Base-by-base conservation (phyloP, 352 stramenopile genomes). In the Thalassiosira delicatula region DNA sequence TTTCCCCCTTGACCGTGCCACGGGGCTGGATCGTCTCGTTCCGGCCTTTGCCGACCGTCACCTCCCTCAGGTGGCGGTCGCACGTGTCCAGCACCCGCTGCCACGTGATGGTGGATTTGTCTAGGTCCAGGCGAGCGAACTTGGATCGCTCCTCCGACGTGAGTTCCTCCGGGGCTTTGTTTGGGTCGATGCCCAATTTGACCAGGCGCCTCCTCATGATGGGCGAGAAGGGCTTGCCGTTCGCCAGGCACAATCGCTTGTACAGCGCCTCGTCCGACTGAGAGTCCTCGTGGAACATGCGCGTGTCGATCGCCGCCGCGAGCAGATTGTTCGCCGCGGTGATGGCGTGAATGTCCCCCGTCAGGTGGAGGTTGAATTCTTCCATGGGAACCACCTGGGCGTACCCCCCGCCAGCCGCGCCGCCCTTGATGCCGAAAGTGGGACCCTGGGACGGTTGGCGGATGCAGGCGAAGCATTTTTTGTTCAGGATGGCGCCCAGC, bases 281-380 rank as follows among this genome's bases (percentile, higher is more conserved):
- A 27, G 89, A 92, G 27, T 82, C 93, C 87, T 99, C 97, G 82
- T 99, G 97, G 88, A 98, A 99, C 90, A 99, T 98, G 25, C 97
- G 91, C 30, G 97, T 98, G 59, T 99, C 97, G 78, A 99, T 98
- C 0, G 96, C 97, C 12, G 97, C 97, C 25, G 97, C 97, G 42
- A 99, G 84, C 32, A 99, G 81, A 86, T 99, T 99, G 91, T 99
- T 99, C 5, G 97, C 96, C 17, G 97, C 97, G 42, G 96, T 98
- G 79, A 99, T 98, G 27, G 97, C 97, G 73, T 99, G 97, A 79
- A 99, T 98, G 79, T 99, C 97, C 30, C 97, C 97, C 17, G 97
- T 99, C 54, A 99, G 81, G 82, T 99, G 97, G 78, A 99, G 89
- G 89, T 99, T 99, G 85, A 99, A 99, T 83, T 99, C 96, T 83